Evolutionary conservation across 345 rosid genomes (phyloP).

Genomic region (Mercurialis annua): DNA sequence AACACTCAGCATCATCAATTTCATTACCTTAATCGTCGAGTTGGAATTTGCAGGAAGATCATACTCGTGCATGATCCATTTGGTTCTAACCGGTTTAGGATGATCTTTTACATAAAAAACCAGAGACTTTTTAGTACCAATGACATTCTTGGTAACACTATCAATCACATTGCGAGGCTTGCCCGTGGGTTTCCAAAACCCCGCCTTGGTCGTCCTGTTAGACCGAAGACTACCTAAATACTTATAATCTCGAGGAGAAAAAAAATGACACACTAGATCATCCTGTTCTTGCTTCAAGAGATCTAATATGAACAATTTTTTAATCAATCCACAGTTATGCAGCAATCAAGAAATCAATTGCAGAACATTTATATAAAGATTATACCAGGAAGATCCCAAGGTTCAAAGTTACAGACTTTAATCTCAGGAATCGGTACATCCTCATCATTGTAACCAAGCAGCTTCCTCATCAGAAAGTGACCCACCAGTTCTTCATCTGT

Average conservation of each 20-base stretch:
- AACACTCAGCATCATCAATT: too few species aligned
- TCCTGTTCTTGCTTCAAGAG: background rate
- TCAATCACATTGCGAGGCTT: slow-evolving; percentile 18
- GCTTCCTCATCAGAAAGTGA: background rate
- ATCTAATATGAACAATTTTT: background rate
- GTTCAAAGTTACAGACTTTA: slow-evolving; percentile 9
- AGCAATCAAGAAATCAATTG: background rate
- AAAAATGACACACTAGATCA: slow-evolving; percentile 38
- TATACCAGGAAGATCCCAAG: slow-evolving; percentile 15
- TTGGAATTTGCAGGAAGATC: too few species aligned
- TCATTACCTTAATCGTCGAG: too few species aligned
- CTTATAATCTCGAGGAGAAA: slow-evolving; percentile 26
- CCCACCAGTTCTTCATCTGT: slow-evolving; percentile 5
- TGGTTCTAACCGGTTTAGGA: slow-evolving; percentile 10
- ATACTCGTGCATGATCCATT: slow-evolving; percentile 34
- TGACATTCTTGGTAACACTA: background rate
- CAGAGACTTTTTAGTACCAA: slow-evolving; percentile 44
- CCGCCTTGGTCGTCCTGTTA: slow-evolving; percentile 29
- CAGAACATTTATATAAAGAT: background rate
- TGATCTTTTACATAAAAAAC: slow-evolving; percentile 30
- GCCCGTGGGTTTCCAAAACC: slow-evolving; percentile 59
- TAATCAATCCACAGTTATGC: background rate
- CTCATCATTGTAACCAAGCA: too few species aligned
- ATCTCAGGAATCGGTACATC: slow-evolving; percentile 4
- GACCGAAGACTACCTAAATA: slow-evolving; percentile 20